Conservation (phyloP, 148 eudicot species). For the Vaccinium vitisidaea region DNA sequence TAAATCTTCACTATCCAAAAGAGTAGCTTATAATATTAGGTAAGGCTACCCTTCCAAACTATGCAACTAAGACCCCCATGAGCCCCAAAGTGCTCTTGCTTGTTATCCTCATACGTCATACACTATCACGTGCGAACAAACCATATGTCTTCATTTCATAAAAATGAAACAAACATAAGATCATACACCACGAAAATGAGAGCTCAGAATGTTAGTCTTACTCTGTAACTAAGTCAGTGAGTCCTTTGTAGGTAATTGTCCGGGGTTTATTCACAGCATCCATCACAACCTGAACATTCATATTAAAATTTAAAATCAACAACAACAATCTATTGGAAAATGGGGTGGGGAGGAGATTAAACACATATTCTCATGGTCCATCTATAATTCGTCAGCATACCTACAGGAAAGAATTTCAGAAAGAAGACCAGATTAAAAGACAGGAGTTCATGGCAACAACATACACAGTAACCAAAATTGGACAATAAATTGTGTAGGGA, state of each 20-base stretch:
- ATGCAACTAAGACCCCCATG: not conserved
- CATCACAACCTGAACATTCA: slow-evolving; percentile 76
- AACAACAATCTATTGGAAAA: not conserved
- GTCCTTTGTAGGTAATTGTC: slow-evolving; percentile 85
- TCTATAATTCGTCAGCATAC: not conserved
- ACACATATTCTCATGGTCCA: not conserved
- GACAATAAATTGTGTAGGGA: not conserved
- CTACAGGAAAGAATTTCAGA: not conserved
- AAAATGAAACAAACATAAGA: not conserved
- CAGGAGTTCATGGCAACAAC: no score
- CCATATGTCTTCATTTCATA: not conserved
- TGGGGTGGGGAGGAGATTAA: not conserved
- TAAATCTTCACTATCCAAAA: not conserved
- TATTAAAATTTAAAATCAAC: not conserved
- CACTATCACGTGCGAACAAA: not conserved
- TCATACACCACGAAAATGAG: slow-evolving; percentile 6
- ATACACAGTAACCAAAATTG: not conserved
- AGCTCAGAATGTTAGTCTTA: slow-evolving; percentile 32
- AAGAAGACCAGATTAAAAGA: not conserved
- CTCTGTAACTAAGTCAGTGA: slow-evolving; percentile 96
- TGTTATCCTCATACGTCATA: not conserved
- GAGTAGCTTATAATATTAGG: not conserved
- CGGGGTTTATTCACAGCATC: slow-evolving; percentile 96
- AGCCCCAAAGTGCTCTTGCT: not conserved
- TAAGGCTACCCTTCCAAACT: not conserved